Base-by-base conservation (phyloP, 805 yeast genomes). In the Kluyveromyces dobzhanskii region DNA sequence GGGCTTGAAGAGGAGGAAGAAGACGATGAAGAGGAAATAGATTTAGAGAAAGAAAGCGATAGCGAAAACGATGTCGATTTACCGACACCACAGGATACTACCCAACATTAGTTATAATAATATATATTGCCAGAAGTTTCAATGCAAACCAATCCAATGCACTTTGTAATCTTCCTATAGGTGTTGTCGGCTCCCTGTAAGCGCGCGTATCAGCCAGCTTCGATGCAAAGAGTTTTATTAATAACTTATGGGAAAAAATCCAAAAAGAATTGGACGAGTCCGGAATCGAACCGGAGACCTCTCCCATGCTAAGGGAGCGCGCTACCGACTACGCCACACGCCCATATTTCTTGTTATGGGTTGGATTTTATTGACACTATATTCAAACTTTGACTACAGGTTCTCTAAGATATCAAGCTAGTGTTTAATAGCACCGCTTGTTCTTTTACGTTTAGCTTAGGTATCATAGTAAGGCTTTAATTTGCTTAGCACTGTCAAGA, bases 271-370 rank as follows among this genome's bases (percentile, higher is more conserved):
- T 73, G 79, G 78, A 74, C 78, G 75, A 74, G 78, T 72, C 75
- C 74, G 78, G 80, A 73, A 69, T 74, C 76, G 79, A 75, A 74
- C 80, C 79, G 75, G 74, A 72, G 80, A 75, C 80, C 79, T 73
- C 71, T 72, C 76, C 71, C 80, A 73, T 73, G 78, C 78, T 71
- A 74, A 73, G 79, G 73, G 75, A 71, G 70, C 80, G 79, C 80
- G 79, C 80, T 74, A 75, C 80, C 80, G 73, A 75, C 80, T 75
- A 70, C 80, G 80, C 80, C 80, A 75, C 78, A 73, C 74, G 78
- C 79, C 78, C 78, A 23, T 21, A 21, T 6, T 21, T 21, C 24
- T 21, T 21, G 24, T 21, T 21, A 21, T 21, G n/a, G n/a, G n/a
- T n/a, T n/a, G n/a, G n/a, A n/a, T n/a, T n/a, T n/a, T n/a, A n/a